Conservation (phyloP, 805 yeast genomes). For the Sugiyamaella smithiae region DNA sequence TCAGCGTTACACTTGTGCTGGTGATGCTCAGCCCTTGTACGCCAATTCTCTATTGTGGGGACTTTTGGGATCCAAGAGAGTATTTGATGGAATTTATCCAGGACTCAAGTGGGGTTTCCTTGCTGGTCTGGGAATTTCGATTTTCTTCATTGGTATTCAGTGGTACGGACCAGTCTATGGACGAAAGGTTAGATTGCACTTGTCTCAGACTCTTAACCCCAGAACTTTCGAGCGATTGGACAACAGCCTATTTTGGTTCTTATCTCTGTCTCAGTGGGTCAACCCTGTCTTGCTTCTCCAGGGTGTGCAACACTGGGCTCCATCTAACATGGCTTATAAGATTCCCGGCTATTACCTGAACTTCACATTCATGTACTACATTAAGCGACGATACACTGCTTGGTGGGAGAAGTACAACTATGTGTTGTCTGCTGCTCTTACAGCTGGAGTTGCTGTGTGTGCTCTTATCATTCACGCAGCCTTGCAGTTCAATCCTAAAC, state of each 20-base stretch:
- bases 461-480: slow-evolving; percentile 45
- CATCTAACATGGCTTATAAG: slow-evolving; percentile 45
- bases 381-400: slow-evolving; percentile 41
- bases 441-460: slow-evolving; percentile 49
- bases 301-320: slow-evolving; percentile 30
- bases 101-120: slow-evolving; percentile 62
- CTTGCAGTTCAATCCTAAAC: slow-evolving; percentile 35
- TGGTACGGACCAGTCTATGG: neutral
- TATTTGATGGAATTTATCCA: slow-evolving; percentile 53
- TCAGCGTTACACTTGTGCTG: slow-evolving; percentile 40
- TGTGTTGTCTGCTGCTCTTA: slow-evolving; percentile 45
- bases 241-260: neutral
- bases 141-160: slow-evolving; percentile 16
- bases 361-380: slow-evolving; percentile 44
- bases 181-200: neutral
- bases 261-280: slow-evolving; percentile 7
- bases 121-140: slow-evolving; percentile 42
- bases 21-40: slow-evolving; percentile 43
- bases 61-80: slow-evolving; percentile 55
- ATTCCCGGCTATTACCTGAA: slow-evolving; percentile 43
- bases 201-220: neutral
- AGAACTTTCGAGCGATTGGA: neutral
- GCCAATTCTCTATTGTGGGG: slow-evolving; percentile 57
- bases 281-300: slow-evolving; percentile 31
- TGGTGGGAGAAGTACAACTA: slow-evolving; percentile 58